These are phyloP conservation scores for Astraeus odoratus DNA, from an alignment of 768 basidiomycete species.

Conservation along the genomic window DNA sequence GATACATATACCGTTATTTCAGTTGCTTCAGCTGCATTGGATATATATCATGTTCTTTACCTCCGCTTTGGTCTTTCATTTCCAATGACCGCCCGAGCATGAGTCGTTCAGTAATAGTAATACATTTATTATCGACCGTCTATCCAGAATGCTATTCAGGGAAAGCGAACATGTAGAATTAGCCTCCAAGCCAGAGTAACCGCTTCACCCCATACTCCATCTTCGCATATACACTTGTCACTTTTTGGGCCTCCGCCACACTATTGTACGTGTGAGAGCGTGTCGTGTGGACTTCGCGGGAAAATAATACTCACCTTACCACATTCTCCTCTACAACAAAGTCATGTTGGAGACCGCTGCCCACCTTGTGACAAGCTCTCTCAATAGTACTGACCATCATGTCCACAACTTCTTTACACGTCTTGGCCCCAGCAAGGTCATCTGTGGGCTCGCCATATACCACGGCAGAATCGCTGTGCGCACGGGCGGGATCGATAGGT, in stretches of 20 bases:
- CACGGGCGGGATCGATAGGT: conserved; percentile 56
- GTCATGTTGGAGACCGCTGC: conserved; percentile 33
- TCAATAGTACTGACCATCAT: conserved; percentile 65
- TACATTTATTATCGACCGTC: conserved; percentile 6
- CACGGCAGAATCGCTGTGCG: conserved; percentile 33
- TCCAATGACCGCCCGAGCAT: background rate
- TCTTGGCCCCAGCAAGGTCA: conserved; percentile 52
- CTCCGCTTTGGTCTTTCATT: conserved; percentile 3
- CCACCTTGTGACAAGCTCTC: conserved; percentile 60
- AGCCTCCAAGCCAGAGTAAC: conserved; percentile 81
- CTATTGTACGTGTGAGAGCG: conserved; percentile 37
- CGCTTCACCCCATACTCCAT: conserved; percentile 93
- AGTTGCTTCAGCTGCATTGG: conserved; percentile 11
- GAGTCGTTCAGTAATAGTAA: conserved; percentile 6
- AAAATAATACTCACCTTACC: conserved; percentile 53
- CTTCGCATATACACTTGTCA: conserved; percentile 83
- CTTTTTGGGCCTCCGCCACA: conserved; percentile 73
- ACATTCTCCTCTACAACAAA: conserved; percentile 67
- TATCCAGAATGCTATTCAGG: conserved; percentile 8
- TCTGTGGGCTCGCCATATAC: conserved; percentile 51
- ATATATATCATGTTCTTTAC: conserved; percentile 17
- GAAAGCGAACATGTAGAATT: conserved; percentile 4
- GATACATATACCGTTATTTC: conserved; percentile 11
- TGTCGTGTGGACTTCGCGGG: background rate
- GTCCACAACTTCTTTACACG: conserved; percentile 72